Evolutionary conservation across 192 early-diverging fungal genomes (phyloP), one percentile per base, ranked within the genome.

Genomic region (Oehlia diaphana): DNA sequence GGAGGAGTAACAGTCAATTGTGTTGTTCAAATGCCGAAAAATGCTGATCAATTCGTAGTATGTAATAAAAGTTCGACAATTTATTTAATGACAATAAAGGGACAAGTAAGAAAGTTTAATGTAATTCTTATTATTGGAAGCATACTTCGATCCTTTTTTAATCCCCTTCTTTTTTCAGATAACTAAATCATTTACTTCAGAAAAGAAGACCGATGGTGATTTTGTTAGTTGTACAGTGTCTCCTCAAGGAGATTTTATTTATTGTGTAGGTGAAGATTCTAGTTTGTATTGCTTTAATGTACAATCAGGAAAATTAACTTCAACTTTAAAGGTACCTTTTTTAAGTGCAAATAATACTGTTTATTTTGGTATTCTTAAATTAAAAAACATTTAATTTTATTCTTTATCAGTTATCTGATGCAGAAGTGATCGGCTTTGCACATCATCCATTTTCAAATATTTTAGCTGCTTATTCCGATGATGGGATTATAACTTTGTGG

Each of bases 391-490:
- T 31, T 31, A 26, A 31, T 23, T 72, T 66, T 26, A 33, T 83
- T 50, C 16, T 13, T 33, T 16, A 79, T 80, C 81, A 86, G 91
- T 82, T 91, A 2, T 84, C 88, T 0, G 90, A 92, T 14, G 78
- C 86, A 0, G 95, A 96, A 65, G 87, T 97, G 0, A 90, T 93
- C 77, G 95, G 95, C 2, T 85, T 97, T 61, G 86, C 87, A 1
- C 83, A 90, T 44, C 97, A 99, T 86, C 97, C 97, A 21, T 91
- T 89, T 39, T 86, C 95, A 13, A 99, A 96, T 81, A 89, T 96
- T 50, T 21, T 94, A 53, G 93, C 92, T 2, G 78, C 89, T 13
- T 88, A 89, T 77, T 87, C 85, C 16, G 93, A 95, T 61, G 86
- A 91, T 81, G 93, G 95, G 19, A 81, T 88, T 80, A 85, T 92